phyloP scores from a whole-genome alignment of 2,329 filamentous ascomycete species.

The Trichoderma sp. region DNA sequence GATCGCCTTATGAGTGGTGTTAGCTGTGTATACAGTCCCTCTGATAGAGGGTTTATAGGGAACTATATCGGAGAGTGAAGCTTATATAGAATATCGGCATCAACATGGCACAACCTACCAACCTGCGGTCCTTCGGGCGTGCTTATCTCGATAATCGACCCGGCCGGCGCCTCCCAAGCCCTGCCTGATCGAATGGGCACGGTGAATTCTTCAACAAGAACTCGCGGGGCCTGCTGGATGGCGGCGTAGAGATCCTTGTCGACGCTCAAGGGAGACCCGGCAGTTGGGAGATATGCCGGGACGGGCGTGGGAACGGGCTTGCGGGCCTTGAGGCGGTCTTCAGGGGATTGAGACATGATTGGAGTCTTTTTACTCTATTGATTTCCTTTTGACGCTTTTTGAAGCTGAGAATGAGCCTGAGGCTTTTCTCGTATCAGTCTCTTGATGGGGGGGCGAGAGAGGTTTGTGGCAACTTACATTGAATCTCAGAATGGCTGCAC shows the following conservation, averaged over 20 bases:
- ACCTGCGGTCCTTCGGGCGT: constrained; percentile 81
- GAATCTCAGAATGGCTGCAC: neutral
- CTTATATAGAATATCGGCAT: neutral
- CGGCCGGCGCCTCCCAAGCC: constrained; percentile 72
- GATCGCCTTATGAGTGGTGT: constrained; percentile 57
- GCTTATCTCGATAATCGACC: constrained; percentile 71
- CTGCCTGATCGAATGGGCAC: constrained; percentile 74
- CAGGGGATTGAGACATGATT: constrained; percentile 32
- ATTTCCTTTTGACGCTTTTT: neutral
- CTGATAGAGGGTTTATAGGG: neutral
- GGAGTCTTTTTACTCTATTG: neutral
- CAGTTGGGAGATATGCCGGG: constrained; percentile 53
- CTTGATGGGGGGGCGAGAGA: neutral
- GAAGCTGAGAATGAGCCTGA: neutral
- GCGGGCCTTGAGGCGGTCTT: constrained; percentile 48
- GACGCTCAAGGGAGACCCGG: constrained; percentile 50
- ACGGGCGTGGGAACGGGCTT: constrained; percentile 52
- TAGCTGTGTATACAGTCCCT: neutral
- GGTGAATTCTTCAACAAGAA: constrained; percentile 56
- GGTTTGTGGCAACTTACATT: neutral
- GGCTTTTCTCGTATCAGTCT: neutral
- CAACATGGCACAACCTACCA: constrained; percentile 42
- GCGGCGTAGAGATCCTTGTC: constrained; percentile 60
- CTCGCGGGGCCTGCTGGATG: constrained; percentile 56
- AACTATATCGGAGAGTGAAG: neutral